A percentile compares a stretch with the other conserved stretches of the same genome.
Conservation (phyloP, 169 alveolate genomes). For the Babesia divergens region DNA sequence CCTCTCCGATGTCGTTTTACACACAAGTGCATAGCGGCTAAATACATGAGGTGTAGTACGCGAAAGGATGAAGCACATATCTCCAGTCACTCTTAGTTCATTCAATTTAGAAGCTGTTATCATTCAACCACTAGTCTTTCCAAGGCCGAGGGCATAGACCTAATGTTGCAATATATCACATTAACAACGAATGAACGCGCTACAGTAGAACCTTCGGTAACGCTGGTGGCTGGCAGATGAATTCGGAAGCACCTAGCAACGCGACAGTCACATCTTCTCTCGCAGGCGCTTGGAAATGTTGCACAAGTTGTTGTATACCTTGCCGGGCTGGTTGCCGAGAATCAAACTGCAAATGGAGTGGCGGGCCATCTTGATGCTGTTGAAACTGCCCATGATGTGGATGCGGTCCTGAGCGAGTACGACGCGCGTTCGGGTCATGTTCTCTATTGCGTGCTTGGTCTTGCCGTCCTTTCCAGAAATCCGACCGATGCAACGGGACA, state of each 20-base stretch:
- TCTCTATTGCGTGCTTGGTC: constrained; percentile 98
- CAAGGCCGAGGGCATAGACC: no score
- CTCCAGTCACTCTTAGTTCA: no score
- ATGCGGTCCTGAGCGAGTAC: constrained; percentile 82
- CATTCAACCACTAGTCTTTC: no score
- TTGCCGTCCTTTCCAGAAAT: constrained; percentile 99
- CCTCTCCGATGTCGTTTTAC: no score
- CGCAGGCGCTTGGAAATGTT: constrained; percentile 87
- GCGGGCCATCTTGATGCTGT: constrained; percentile 95
- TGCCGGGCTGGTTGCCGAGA: constrained; percentile 96
- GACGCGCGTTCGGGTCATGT: constrained; percentile 98
- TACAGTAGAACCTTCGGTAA: no score
- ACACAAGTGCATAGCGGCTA: no score
- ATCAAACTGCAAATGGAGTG: constrained; percentile 96
- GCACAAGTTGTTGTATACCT: constrained; percentile 92
- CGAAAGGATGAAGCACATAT: no score
- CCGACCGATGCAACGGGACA: constrained; percentile 97
- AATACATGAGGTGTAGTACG: no score
- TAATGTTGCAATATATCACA: no score
- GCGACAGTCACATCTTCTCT: constrained; percentile 78
- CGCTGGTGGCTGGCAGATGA: no score
- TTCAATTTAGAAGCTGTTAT: no score
- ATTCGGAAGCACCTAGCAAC: neutral
- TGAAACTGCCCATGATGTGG: constrained; percentile 85
- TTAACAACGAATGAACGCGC: no score